Base-by-base conservation (phyloP, 1,284 basidiomycete genomes). In the Jaminaea rosea region DNA sequence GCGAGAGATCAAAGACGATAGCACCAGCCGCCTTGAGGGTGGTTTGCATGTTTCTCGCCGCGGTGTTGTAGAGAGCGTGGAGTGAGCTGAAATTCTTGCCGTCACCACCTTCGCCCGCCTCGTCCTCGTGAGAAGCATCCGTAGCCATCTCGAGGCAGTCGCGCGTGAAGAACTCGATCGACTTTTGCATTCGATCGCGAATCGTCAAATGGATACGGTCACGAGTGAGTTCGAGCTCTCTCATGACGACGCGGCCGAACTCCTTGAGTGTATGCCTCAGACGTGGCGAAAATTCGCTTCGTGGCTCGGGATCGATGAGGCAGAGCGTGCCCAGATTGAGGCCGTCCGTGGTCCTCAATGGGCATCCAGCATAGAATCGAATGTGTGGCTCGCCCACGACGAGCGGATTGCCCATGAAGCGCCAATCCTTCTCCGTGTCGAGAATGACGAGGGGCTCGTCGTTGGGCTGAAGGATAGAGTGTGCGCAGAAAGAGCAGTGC, bases 161-260 rank as follows among this genome's bases (percentile, higher is more conserved):
- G 45, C 91, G 83, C 46, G 88, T 92, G 70, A 96, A 96, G 62
- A 87, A 82, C 74, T 94, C 91, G 87, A 94, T 94, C 36, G 90
- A 92, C 47, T 78, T 87, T 71, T 96, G 90, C 50, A 96, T 94
- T 45, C 85, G 82, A 68, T 93, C 90, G 32, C 91, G 82, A 60
- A 91, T 86, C 26, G 88, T 82, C 32, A 96, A 78, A 76, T 93
- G 90, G 52, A 91, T 90, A 84, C 87, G 19, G 74, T 96, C 91
- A 56, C 86, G 79, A 87, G 89, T 91, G 2, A 96, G 77, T 74
- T 94, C 91, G 83, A 96, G 84, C 76, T 96, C 91, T 41, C 91
- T 83, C 85, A 94, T 89, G n/a, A 86, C 84, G 50, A 96, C 84
- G 4, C 69, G 75, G 1, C 90, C 89, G 74, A 96, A 94, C 75